Base-by-base conservation (phyloP, 140 eudicot genomes). In the Flaveria floridana region DNA sequence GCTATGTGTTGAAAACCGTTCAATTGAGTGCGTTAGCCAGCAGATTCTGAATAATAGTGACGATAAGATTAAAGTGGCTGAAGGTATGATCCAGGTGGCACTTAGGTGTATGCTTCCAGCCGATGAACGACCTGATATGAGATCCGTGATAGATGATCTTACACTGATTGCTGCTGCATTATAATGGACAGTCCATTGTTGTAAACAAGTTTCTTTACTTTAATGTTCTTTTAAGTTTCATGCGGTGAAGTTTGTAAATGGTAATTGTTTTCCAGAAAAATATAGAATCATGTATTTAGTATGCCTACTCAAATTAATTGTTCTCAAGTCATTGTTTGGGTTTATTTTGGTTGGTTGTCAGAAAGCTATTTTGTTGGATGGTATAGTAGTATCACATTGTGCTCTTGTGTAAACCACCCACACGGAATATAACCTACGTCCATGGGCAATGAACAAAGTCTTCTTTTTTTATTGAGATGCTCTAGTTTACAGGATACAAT, bases 61-160 rank as follows among this genome's bases (percentile, higher is more conserved):
- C 6, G 34, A 46, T 42, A 37, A 61, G 50, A 77, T 69, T 41
- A 83, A 79, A 48, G 78, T 69, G 70, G 84, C 90, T 16, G 85
- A 91, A 70, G 83, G 66, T 20, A 76, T 89, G 82, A 83, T 91
- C 50, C 73, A 77, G 52, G 85, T 91, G 72, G 97, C 96, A 39
- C 84, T 89, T 56, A 77, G 83, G 68, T 91, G 97, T 68, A 80
- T 88, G 55, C 91, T 91, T 63, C 93, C 97, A 3, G 96, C 97
- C 3, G 87, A 77, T 26, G 97, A 91, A 79, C 82, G 97, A 53
- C 97, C 97, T 61, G 93, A 88, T 70, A 86, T 88, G 85, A 85
- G 62, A 74, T 78, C 82, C 25, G 77, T 86, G 79, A 44, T 83
- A 41, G 82, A 86, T 21, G 86, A 85, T 14, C 96, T 88, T 74